Percentiles rank a stretch among this genome's conserved stretches.
These are phyloP conservation scores for Trichoderma sp. DNA, from an alignment of 2,329 filamentous ascomycete genomes.

Conservation along the genomic window DNA sequence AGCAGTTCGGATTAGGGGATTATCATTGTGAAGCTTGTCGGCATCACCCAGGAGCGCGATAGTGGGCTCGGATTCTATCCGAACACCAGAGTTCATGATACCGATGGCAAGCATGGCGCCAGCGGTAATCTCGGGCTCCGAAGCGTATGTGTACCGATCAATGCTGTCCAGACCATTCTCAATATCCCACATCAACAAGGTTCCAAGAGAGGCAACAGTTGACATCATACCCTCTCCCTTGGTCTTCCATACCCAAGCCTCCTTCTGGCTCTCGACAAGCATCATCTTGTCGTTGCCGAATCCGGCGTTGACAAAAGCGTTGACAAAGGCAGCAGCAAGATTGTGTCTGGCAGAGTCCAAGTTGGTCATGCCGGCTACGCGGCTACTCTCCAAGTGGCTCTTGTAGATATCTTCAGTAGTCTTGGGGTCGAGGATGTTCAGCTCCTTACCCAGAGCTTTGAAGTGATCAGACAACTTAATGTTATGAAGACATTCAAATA, in stretches of 20 bases:
- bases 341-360: conserved; percentile 96
- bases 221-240: conserved; percentile 98
- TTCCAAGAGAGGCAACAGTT: conserved; percentile 90
- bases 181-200: conserved; percentile 90
- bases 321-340: conserved; percentile 92
- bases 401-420: conserved; percentile 99
- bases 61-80: conserved; percentile 86
- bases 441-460: conserved; percentile 89
- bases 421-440: conserved; percentile 96
- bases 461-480: conserved; percentile 88
- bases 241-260: conserved; percentile 98
- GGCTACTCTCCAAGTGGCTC: conserved; percentile 93
- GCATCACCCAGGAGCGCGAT: conserved; percentile 81
- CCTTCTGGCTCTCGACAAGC: conserved; percentile 85
- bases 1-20: conserved; percentile 75
- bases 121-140: conserved; percentile 81
- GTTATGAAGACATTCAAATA: conserved; percentile 85
- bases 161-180: conserved; percentile 91
- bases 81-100: conserved; percentile 92
- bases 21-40: conserved; percentile 79
- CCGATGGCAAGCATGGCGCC: conserved; percentile 92
- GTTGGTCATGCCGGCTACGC: conserved; percentile 90
- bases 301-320: conserved; percentile 94
- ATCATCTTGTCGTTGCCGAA: conserved; percentile 98
- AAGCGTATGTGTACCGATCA: conserved; percentile 87